These are phyloP conservation scores for Botrytis pseudocinerea DNA, from an alignment of 2,329 filamentous ascomycete genomes.

Conservation along the genomic window DNA sequence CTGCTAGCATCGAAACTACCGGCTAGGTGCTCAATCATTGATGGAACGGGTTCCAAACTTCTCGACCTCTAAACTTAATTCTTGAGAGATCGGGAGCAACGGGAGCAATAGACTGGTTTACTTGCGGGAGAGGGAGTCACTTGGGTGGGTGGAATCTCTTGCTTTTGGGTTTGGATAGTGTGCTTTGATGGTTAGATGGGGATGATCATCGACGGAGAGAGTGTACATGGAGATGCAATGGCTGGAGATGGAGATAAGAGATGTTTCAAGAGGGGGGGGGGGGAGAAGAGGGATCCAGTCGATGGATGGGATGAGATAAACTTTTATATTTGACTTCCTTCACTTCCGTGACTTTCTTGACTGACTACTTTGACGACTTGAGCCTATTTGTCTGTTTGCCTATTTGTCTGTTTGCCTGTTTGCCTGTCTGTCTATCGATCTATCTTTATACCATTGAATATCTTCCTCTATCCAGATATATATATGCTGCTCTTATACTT, in stretches of 20 bases:
- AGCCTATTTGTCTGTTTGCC: not conserved
- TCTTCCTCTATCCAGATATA: not conserved
- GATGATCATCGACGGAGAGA: not conserved
- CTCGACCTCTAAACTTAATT: not conserved
- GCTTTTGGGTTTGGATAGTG: not conserved
- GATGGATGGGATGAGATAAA: not conserved
- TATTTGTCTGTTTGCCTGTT: not conserved
- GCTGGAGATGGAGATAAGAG: not conserved
- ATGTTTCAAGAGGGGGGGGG: not conserved
- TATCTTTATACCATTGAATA: not conserved
- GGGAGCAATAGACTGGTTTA: not conserved
- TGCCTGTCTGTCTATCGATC: not conserved
- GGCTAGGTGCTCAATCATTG: not conserved
- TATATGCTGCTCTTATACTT: not conserved
- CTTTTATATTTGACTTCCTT: not conserved
- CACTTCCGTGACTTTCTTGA: not conserved
- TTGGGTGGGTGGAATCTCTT: too few species aligned
- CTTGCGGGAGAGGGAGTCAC: not conserved
- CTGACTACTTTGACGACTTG: not conserved
- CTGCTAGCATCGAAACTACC: not conserved
- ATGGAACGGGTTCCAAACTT: not conserved
- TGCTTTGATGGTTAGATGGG: not conserved
- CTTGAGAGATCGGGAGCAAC: not conserved
- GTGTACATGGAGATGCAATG: not conserved
- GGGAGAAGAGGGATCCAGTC: not conserved